Conservation (phyloP, 768 basidiomycete species). For the Agrocybe praecox region DNA sequence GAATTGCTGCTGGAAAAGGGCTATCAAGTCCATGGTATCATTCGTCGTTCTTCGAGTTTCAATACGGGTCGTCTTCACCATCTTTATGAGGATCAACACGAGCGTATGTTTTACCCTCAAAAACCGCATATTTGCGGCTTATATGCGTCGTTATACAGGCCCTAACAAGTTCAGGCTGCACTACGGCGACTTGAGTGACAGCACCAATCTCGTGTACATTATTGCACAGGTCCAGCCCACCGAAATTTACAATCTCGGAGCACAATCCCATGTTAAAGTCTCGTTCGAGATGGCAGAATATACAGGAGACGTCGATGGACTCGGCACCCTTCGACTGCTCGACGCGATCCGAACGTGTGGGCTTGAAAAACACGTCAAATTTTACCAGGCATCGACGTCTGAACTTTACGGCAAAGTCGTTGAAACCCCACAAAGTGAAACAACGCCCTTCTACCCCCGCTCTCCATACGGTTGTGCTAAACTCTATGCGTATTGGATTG, state of each 20-base stretch:
- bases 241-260: conserved; percentile 97
- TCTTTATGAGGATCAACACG: conserved; percentile 91
- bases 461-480: conserved; percentile 97
- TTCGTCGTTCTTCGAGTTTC: conserved; percentile 96
- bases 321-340: conserved; percentile 93
- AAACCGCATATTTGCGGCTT: not conserved
- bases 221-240: conserved; percentile 93
- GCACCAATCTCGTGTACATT: conserved; percentile 96
- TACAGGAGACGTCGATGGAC: conserved; percentile 94
- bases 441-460: conserved; percentile 98
- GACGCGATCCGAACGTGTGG: conserved; percentile 97
- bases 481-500: conserved; percentile 90
- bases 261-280: conserved; percentile 98
- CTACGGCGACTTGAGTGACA: conserved; percentile 93
- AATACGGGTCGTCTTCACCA: conserved; percentile 96
- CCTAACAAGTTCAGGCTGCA: conserved; percentile 82
- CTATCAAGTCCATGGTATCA: conserved; percentile 93
- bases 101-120: conserved; percentile 55
- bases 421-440: conserved; percentile 94
- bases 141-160: conserved; percentile 35
- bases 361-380: conserved; percentile 88
- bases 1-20: conserved; percentile 86
- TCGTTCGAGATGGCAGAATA: conserved; percentile 99
- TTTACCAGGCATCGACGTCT: conserved; percentile 98
- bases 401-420: conserved; percentile 97